Percentiles rank a stretch among this genome's conserved stretches.
Evolutionary conservation across 2,329 filamentous ascomycete species (phyloP).

Genomic region (Dactylellina leptospora): DNA sequence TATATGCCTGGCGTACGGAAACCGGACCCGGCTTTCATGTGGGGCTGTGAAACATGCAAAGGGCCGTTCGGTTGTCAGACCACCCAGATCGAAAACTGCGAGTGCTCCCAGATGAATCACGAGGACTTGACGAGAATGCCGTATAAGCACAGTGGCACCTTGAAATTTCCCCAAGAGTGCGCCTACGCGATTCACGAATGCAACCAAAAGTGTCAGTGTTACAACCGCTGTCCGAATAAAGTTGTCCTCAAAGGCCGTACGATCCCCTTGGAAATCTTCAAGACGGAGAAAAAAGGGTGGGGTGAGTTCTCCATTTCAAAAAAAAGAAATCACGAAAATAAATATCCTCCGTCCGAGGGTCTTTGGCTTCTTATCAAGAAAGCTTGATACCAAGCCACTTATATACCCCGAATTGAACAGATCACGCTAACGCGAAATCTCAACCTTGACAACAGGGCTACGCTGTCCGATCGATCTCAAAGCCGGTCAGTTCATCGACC

Average conservation of each 20-base stretch:
- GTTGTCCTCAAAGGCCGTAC: conserved; percentile 78
- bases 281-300: conserved; percentile 78
- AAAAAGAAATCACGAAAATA: neutral
- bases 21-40: conserved; percentile 70
- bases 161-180: conserved; percentile 52
- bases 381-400: no score
- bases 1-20: conserved; percentile 69
- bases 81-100: conserved; percentile 68
- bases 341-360: no score
- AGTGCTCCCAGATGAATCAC: conserved; percentile 67
- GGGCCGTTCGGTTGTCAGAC: conserved; percentile 57
- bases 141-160: conserved; percentile 55
- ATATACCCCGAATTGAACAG: no score
- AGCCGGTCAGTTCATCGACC: conserved; percentile 80
- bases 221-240: conserved; percentile 72
- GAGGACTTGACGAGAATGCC: conserved; percentile 47
- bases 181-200: conserved; percentile 76
- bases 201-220: conserved; percentile 75
- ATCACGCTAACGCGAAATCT: no score
- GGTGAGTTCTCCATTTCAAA: conserved; percentile 67
- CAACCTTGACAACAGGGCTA: conserved; percentile 64
- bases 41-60: conserved; percentile 72
- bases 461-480: conserved; percentile 71
- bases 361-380: no score
- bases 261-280: conserved; percentile 78